Percentiles rank a stretch among this genome's conserved stretches.
These are phyloP conservation scores for Knoxdaviesia capensis DNA, from an alignment of 2,329 filamentous ascomycete species.

Conservation along the genomic window DNA sequence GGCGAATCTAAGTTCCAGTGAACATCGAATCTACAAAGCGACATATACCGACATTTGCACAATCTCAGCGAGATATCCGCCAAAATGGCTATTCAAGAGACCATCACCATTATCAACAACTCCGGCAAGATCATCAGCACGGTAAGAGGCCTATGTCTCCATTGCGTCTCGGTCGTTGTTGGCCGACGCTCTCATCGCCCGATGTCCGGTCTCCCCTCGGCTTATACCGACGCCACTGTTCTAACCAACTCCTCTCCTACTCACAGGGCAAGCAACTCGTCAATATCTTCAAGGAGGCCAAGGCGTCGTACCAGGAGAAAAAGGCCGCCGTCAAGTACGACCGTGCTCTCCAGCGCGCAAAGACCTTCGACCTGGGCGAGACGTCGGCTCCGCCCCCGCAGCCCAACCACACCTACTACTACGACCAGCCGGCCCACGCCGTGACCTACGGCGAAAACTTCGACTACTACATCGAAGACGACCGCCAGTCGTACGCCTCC, in stretches of 20 bases:
- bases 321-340: constrained; percentile 65
- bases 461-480: constrained; percentile 11
- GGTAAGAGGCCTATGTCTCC: constrained; percentile 24
- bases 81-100: constrained; percentile 36
- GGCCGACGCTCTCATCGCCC: too few relatives aligned
- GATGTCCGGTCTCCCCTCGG: neutral
- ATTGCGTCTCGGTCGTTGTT: too few relatives aligned
- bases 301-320: constrained; percentile 68
- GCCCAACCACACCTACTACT: constrained; percentile 9
- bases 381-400: constrained; percentile 6
- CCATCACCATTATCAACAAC: constrained; percentile 75
- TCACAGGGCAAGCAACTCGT: constrained; percentile 70
- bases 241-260: neutral
- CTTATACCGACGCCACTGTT: constrained; percentile 1
- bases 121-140: constrained; percentile 83
- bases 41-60: too few relatives aligned
- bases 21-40: too few relatives aligned
- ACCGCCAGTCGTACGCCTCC: constrained; percentile 18
- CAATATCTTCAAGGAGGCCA: constrained; percentile 81
- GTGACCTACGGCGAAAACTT: constrained; percentile 5
- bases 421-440: constrained; percentile 5
- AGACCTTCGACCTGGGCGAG: constrained; percentile 25
- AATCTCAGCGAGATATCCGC: constrained; percentile 1
- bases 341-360: constrained; percentile 35
- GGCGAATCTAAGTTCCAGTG: too few relatives aligned